phyloP scores from a whole-genome alignment of 371 early-diverging fungal genomes.

The Mucor piriformis region DNA sequence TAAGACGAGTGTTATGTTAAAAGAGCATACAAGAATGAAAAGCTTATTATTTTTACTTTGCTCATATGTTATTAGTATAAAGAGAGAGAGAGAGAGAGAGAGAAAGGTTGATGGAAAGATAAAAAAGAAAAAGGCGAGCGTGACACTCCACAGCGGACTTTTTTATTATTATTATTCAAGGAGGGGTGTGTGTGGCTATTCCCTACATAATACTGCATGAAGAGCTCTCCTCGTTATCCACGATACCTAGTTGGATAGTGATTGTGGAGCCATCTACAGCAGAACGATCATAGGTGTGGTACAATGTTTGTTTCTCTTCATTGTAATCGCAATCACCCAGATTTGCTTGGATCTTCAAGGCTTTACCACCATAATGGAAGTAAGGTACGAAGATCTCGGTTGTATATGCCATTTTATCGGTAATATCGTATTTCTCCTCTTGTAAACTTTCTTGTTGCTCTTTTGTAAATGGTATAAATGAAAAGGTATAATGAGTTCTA shows the following conservation, averaged over 20 bases:
- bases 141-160: neutral
- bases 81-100: slow-evolving; percentile 2
- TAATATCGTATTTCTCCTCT: slow-evolving; percentile 10
- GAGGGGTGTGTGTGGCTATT: neutral
- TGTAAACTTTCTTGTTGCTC: slow-evolving; percentile 1
- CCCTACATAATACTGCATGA: slow-evolving; percentile 20
- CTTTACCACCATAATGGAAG: slow-evolving; percentile 64
- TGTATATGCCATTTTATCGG: slow-evolving; percentile 14
- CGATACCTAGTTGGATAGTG: slow-evolving; percentile 9
- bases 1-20: neutral
- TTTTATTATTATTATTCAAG: neutral
- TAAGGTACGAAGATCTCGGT: slow-evolving; percentile 77
- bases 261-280: neutral
- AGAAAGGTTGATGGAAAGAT: neutral
- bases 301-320: slow-evolving; percentile 66
- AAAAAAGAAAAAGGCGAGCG: neutral
- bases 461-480: slow-evolving; percentile 37
- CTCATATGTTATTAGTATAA: slow-evolving; percentile 6
- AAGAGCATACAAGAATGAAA: neutral
- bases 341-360: slow-evolving; percentile 55
- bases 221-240: neutral
- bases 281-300: slow-evolving; percentile 36
- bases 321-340: slow-evolving; percentile 74
- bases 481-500: slow-evolving; percentile 61
- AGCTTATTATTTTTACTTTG: slow-evolving; percentile 9